A percentile compares a stretch with the other conserved stretches of the same genome.
phyloP scores from a whole-genome alignment of 257 asterid species.

The Vinca minor region DNA sequence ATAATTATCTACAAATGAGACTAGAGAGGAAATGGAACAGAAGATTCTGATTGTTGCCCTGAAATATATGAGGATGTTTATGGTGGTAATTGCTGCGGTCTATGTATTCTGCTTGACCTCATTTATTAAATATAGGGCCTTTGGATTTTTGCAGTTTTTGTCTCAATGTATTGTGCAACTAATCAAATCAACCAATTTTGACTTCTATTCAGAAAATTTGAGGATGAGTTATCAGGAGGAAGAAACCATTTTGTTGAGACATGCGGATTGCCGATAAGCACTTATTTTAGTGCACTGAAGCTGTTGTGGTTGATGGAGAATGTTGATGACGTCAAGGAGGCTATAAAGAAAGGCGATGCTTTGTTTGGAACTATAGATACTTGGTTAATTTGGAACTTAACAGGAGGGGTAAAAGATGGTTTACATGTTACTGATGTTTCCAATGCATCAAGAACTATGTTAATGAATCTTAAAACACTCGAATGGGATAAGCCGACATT shows the following conservation, averaged over 20 bases:
- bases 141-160: neutral
- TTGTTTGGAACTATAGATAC: constrained; percentile 85
- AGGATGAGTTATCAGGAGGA: constrained; percentile 75
- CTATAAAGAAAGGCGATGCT: constrained; percentile 67
- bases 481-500: constrained; percentile 64
- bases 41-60: too few species aligned
- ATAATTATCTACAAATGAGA: too few species aligned
- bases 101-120: neutral
- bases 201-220: constrained; percentile 49
- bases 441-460: constrained; percentile 89
- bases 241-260: constrained; percentile 75
- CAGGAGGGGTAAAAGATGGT: constrained; percentile 68
- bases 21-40: too few species aligned
- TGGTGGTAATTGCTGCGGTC: neutral
- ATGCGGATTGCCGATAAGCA: constrained; percentile 76
- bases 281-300: constrained; percentile 86
- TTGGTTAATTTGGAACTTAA: constrained; percentile 92
- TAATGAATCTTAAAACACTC: constrained; percentile 84
- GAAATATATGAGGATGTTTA: neutral
- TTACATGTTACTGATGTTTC: constrained; percentile 81
- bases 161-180: neutral
- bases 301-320: constrained; percentile 76
- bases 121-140: neutral
- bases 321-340: constrained; percentile 52
- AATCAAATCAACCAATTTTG: neutral